A percentile compares a stretch with the other conserved stretches of the same genome.
Evolutionary conservation across 140 eudicot genomes (phyloP).

Genomic region (Anethum foeniculum): DNA sequence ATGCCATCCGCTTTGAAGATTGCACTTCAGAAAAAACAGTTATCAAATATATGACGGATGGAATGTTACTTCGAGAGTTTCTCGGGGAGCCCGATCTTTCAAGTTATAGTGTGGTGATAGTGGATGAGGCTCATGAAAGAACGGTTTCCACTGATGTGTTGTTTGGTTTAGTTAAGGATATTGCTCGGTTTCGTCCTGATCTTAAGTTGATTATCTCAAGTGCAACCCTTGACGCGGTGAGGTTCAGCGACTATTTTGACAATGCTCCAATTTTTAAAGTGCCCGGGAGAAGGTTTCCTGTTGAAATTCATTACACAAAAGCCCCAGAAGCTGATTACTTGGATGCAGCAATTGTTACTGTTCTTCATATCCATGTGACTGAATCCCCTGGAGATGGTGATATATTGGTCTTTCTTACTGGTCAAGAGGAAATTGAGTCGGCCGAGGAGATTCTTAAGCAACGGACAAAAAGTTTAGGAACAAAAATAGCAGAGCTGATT

Average conservation of each 20-base stretch:
- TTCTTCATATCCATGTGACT: constrained; percentile 17
- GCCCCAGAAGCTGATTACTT: constrained; percentile 27
- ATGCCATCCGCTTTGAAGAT: constrained; percentile 64
- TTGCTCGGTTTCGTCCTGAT: constrained; percentile 16
- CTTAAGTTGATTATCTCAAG: constrained; percentile 20
- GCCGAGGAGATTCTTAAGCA: constrained; percentile 9
- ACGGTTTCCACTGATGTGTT: constrained; percentile 5
- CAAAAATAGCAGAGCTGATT: constrained; percentile 12
- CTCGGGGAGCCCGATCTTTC: constrained; percentile 59
- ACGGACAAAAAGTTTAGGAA: not conserved
- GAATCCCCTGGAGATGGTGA: constrained; percentile 26
- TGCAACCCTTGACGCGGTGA: constrained; percentile 29
- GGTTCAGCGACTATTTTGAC: constrained; percentile 22
- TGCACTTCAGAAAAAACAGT: constrained; percentile 57
- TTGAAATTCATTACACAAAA: constrained; percentile 16
- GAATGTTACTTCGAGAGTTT: constrained; percentile 55
- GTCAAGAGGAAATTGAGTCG: constrained; percentile 31
- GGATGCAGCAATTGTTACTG: constrained; percentile 25
- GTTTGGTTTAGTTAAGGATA: constrained; percentile 24
- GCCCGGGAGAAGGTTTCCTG: constrained; percentile 22
- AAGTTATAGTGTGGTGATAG: constrained; percentile 53
- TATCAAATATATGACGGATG: constrained; percentile 68
- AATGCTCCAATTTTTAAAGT: constrained; percentile 18
- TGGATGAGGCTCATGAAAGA: constrained; percentile 47
- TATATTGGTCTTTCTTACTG: constrained; percentile 30